Percentiles rank a stretch among this genome's conserved stretches.
These are phyloP conservation scores for Melampsora occidentalis DNA, from an alignment of 1,284 basidiomycete genomes.

Conservation along the genomic window DNA sequence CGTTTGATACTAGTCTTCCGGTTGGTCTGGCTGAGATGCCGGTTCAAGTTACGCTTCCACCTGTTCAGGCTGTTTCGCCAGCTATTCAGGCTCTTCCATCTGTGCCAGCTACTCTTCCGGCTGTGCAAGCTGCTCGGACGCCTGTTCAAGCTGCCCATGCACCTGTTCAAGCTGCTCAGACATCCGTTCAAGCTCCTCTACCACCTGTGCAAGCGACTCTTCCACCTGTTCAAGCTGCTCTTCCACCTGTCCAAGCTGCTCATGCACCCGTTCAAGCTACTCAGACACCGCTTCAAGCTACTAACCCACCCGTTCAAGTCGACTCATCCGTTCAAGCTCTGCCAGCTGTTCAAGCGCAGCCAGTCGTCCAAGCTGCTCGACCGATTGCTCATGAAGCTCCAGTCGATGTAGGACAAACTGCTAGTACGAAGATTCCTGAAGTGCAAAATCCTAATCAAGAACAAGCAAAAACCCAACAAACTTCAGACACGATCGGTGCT, in stretches of 20 bases:
- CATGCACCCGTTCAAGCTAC: too few relatives aligned
- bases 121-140: too few relatives aligned
- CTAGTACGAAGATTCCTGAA: too few relatives aligned
- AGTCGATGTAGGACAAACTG: too few relatives aligned
- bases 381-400: too few relatives aligned
- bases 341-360: too few relatives aligned
- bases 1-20: neutral
- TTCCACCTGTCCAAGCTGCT: neutral
- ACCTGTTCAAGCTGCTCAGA: neutral
- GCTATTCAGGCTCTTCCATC: neutral
- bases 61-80: neutral
- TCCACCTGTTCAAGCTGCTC: conserved; percentile 1
- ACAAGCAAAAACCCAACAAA: neutral
- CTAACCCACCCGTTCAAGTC: neutral
- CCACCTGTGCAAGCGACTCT: neutral
- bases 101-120: too few relatives aligned
- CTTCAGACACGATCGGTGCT: neutral
- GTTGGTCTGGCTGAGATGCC: too few relatives aligned
- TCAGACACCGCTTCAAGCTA: too few relatives aligned
- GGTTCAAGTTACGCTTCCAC: neutral
- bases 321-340: neutral
- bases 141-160: neutral
- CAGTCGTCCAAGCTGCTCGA: too few relatives aligned
- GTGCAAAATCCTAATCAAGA: neutral
- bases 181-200: too few relatives aligned